Percentiles rank a stretch among this genome's conserved stretches.
These are phyloP conservation scores for Kuraishia cidri DNA, from an alignment of 805 yeast species.

Conservation along the genomic window DNA sequence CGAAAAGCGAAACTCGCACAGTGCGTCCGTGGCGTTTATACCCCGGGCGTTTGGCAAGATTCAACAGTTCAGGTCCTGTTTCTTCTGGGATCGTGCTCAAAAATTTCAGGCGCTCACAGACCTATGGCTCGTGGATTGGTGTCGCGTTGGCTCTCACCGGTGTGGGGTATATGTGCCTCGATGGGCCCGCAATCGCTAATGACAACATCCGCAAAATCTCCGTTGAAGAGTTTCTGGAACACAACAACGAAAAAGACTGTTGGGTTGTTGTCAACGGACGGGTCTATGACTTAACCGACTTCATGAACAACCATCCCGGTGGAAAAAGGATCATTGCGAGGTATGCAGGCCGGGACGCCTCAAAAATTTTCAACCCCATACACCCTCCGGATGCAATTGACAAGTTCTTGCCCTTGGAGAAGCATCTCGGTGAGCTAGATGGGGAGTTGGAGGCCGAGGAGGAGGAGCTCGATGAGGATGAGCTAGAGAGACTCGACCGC, in stretches of 20 bases:
- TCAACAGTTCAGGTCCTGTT: too few species aligned
- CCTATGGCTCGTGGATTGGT: too few species aligned
- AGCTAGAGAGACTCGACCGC: constrained; percentile 29
- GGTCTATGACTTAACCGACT: constrained; percentile 33
- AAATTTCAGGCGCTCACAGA: too few species aligned
- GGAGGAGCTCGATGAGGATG: constrained; percentile 27
- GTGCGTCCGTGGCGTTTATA: too few species aligned
- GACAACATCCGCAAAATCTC: constrained; percentile 1
- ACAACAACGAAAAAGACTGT: constrained; percentile 35
- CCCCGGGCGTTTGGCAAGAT: too few species aligned
- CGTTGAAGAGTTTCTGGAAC: constrained; percentile 25
- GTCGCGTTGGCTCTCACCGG: too few species aligned
- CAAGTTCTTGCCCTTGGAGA: constrained; percentile 46
- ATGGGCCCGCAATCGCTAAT: constrained; percentile 2
- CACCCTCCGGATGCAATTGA: constrained; percentile 86
- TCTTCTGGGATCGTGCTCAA: too few species aligned
- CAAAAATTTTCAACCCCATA: constrained; percentile 77
- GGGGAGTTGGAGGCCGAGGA: constrained; percentile 15
- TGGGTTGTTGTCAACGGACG: constrained; percentile 39
- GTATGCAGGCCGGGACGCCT: constrained; percentile 61
- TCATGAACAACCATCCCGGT: constrained; percentile 25
- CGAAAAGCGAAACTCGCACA: too few species aligned
- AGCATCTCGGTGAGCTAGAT: constrained; percentile 44
- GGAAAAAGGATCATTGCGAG: constrained; percentile 19
- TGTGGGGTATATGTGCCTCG: too few species aligned